Base-by-base conservation (phyloP, 148 eudicot genomes). In the Rhododendron mucronatum region DNA sequence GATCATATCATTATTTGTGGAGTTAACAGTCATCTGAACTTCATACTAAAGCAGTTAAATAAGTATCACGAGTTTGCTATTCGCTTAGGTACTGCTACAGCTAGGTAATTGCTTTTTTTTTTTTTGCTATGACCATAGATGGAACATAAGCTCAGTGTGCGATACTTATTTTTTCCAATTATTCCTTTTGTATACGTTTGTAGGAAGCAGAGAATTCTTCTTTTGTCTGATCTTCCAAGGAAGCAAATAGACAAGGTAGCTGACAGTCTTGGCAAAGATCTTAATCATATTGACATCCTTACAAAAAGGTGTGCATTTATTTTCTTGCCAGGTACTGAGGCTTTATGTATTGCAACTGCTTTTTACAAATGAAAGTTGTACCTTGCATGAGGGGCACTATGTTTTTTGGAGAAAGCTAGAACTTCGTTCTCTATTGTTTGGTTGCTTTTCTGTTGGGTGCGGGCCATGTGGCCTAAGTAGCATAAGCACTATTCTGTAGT, bases 1-100 rank as follows among this genome's bases (percentile, higher is more conserved):
- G 99, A 95, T 91, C 99, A 97, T 88, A 94, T 97, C 61, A 93
- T 97, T 77, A 92, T 97, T 82, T 97, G 99, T 90, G 99, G 99
- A 90, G 92, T 94, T 63, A 97, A 92, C 84, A 93, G 95, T 93
- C 98, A 91, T 89, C 92, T 97, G 84, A 65, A 86, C 89, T 95
- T 95, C 88, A 90, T 97, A 82, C 88, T 97, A 21, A 95, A 94
- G 92, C 99, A 97, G 92, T 87, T 97, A 65, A 91, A 97, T 88
- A 94, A 93, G 90, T 93, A 97, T 91, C 99, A 97, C 48, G 99
- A 94, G 84, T 93, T 89, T 89, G 88, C 98, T 82, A 93, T 97
- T 88, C 96, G 98, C 78, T 89, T 97, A 88, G 99, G 99, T 87
- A 94, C 94, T 88, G 95, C 99, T 82, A 88, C 90, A 57, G 92